Conservation (phyloP, 371 early-diverging fungal genomes). For the Nosema bombycis region DNA sequence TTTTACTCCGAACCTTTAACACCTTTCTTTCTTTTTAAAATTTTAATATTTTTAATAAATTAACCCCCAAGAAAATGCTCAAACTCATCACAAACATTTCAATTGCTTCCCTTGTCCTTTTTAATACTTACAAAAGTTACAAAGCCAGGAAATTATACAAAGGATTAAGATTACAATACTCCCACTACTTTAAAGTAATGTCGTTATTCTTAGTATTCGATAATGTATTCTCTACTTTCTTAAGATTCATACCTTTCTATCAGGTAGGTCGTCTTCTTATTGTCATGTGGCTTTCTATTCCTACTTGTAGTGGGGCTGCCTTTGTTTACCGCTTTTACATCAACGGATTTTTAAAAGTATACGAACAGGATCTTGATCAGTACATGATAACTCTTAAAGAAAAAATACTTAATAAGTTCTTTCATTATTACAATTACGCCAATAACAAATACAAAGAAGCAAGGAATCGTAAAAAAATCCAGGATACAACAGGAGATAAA, state of each 20-base stretch:
- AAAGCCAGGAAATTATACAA: constrained; percentile 36
- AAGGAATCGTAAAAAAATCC: not conserved
- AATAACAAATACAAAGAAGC: constrained; percentile 7
- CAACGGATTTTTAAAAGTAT: constrained; percentile 31
- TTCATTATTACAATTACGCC: not conserved
- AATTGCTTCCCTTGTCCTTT: constrained; percentile 29
- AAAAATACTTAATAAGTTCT: not conserved
- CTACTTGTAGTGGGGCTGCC: constrained; percentile 40
- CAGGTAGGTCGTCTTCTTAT: constrained; percentile 45
- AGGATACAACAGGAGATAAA: not conserved
- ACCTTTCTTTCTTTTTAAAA: too few relatives aligned
- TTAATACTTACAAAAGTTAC: constrained; percentile 48
- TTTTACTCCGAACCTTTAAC: too few relatives aligned
- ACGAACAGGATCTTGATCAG: constrained; percentile 43
- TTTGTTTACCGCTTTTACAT: constrained; percentile 58
- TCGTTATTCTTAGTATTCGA: constrained; percentile 46
- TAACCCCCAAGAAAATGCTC: constrained; percentile 40
- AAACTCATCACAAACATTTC: constrained; percentile 33
- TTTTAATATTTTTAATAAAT: too few relatives aligned
- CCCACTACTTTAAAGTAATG: constrained; percentile 52
- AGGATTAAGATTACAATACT: constrained; percentile 29
- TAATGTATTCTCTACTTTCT: constrained; percentile 47
- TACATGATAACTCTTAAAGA: not conserved
- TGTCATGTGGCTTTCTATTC: constrained; percentile 48
- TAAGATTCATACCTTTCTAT: constrained; percentile 50